Evolutionary conservation across 345 rosid genomes (phyloP).

Genomic region (Hypericum perforatum): DNA sequence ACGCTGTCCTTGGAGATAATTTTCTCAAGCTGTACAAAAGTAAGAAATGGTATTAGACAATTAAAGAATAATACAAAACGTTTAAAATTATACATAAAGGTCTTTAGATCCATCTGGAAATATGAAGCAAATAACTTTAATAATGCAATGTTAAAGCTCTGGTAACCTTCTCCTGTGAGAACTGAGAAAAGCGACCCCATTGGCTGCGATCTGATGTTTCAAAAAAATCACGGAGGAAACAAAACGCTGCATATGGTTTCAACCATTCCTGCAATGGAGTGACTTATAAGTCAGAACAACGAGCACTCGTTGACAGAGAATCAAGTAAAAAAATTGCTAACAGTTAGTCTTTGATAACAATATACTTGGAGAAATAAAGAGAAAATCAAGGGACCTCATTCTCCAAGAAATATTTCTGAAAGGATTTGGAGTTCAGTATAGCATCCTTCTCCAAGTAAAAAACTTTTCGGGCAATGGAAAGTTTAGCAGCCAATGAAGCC

Average conservation of each 20-base stretch:
- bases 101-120: no score
- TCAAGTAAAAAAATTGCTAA: not conserved
- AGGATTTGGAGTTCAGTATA: slow-evolving; percentile 55
- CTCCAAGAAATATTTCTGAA: slow-evolving; percentile 63
- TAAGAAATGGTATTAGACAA: slow-evolving; percentile 5
- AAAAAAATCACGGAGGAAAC: slow-evolving; percentile 86
- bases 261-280: slow-evolving; percentile 64
- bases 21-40: slow-evolving; percentile 64
- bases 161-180: slow-evolving; percentile 58
- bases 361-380: slow-evolving; percentile 1
- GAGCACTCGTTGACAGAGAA: not conserved
- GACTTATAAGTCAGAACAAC: slow-evolving; percentile 16
- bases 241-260: slow-evolving; percentile 87
- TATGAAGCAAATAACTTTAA: not conserved
- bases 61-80: slow-evolving; percentile 2
- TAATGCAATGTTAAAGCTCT: not conserved
- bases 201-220: slow-evolving; percentile 95
- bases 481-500: slow-evolving; percentile 70
- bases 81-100: not conserved
- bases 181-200: slow-evolving; percentile 83
- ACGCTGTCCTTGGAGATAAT: slow-evolving; percentile 61
- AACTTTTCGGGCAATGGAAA: slow-evolving; percentile 74
- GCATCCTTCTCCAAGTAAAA: slow-evolving; percentile 65
- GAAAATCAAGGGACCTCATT: slow-evolving; percentile 51
- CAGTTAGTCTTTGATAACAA: no score